These are phyloP conservation scores for Chlorella sp. DNA, from an alignment of 139 green algal genomes.

Conservation along the genomic window DNA sequence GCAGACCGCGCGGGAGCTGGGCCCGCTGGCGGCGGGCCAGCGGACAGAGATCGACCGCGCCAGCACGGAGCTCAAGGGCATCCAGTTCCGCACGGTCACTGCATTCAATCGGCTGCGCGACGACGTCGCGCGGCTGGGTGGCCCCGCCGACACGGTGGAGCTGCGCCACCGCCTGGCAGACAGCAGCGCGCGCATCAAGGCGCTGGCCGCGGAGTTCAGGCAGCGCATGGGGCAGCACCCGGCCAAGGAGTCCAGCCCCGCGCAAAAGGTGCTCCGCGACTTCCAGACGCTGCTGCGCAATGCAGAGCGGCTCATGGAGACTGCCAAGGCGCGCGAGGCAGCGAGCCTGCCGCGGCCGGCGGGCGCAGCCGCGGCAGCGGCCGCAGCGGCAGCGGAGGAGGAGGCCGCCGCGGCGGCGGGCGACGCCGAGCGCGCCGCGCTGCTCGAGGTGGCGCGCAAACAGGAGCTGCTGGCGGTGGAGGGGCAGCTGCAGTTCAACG, in stretches of 20 bases:
- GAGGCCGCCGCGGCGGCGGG: not conserved
- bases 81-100: constrained; percentile 43
- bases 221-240: constrained; percentile 30
- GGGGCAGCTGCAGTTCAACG: constrained; percentile 72
- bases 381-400: constrained; percentile 12
- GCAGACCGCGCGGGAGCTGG: constrained; percentile 19
- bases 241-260: constrained; percentile 28
- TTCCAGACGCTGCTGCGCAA: constrained; percentile 56
- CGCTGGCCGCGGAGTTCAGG: constrained; percentile 23
- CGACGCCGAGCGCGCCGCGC: constrained; percentile 49
- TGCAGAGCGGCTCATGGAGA: constrained; percentile 64
- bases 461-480: constrained; percentile 57
- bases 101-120: constrained; percentile 44
- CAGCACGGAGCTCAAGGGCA: constrained; percentile 22
- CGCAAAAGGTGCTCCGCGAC: constrained; percentile 51
- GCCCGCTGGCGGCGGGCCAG: not conserved
- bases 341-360: constrained; percentile 54
- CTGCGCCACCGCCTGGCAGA: constrained; percentile 50
- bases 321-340: constrained; percentile 64
- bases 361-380: constrained; percentile 16
- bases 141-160: constrained; percentile 64
- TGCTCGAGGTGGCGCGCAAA: constrained; percentile 45
- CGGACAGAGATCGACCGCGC: not conserved
- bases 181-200: constrained; percentile 5
- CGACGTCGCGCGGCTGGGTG: constrained; percentile 68